Conservation (phyloP, 139 green algal genomes). For the Nannochloris sp. region DNA sequence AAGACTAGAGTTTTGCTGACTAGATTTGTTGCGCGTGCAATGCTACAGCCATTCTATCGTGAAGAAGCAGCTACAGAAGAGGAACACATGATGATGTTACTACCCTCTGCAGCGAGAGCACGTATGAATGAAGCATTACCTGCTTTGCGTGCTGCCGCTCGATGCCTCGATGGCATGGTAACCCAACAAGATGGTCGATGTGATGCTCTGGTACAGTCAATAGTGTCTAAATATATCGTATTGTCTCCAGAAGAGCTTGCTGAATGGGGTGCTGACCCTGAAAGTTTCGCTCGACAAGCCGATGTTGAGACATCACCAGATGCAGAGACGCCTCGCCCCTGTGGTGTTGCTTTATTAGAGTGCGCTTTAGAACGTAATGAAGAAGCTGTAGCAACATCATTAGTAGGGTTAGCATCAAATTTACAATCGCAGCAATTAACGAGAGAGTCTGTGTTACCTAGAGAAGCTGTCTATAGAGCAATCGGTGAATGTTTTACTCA, state of each 20-base stretch:
- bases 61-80: constrained; percentile 27
- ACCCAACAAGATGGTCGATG: constrained; percentile 3
- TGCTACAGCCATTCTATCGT: constrained; percentile 58
- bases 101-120: neutral
- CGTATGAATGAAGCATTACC: neutral
- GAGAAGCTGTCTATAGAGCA: constrained; percentile 58
- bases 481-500: constrained; percentile 71
- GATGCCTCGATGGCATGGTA: constrained; percentile 26
- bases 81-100: neutral
- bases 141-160: neutral
- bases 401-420: constrained; percentile 30
- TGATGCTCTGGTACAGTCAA: constrained; percentile 33
- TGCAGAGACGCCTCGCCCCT: constrained; percentile 63
- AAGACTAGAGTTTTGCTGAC: constrained; percentile 64
- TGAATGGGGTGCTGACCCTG: constrained; percentile 60
- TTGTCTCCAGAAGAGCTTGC: constrained; percentile 62
- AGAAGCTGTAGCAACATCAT: constrained; percentile 33
- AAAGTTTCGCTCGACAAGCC: constrained; percentile 34
- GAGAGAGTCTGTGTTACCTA: constrained; percentile 38
- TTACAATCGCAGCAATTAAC: constrained; percentile 12
- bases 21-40: constrained; percentile 60
- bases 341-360: constrained; percentile 62
- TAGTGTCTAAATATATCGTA: constrained; percentile 66
- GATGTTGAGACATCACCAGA: constrained; percentile 67
- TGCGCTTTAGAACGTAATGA: constrained; percentile 65